These are phyloP conservation scores for Cytidiella melzeri DNA, from an alignment of 768 basidiomycete genomes.

Conservation along the genomic window DNA sequence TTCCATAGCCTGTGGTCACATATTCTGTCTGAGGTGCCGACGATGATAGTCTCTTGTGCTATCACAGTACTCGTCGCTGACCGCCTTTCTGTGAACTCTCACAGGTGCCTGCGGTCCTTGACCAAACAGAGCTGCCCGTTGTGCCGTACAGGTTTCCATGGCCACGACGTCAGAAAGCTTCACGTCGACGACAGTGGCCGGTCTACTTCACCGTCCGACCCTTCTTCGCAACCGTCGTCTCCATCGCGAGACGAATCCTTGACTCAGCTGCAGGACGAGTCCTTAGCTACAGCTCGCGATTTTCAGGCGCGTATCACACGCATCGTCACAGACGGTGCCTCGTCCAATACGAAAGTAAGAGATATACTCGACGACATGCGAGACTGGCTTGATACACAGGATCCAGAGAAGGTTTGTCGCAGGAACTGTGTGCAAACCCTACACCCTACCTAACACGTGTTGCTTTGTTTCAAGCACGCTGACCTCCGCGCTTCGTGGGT, in stretches of 20 bases:
- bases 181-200: conserved; percentile 50
- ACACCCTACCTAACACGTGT: neutral
- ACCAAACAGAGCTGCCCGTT: conserved; percentile 51
- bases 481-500: conserved; percentile 20
- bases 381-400: conserved; percentile 19
- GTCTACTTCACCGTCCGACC: conserved; percentile 13
- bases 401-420: conserved; percentile 15
- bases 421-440: neutral
- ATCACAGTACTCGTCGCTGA: conserved; percentile 3
- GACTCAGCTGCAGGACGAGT: conserved; percentile 12
- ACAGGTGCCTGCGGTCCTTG: conserved; percentile 51
- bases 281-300: conserved; percentile 36
- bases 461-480: conserved; percentile 14
- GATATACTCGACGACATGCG: conserved; percentile 18
- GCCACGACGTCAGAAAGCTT: conserved; percentile 42
- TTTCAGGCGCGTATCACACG: conserved; percentile 48
- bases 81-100: neutral
- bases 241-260: too few species aligned
- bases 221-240: conserved; percentile 1
- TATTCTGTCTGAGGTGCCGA: conserved; percentile 40
- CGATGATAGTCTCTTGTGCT: conserved; percentile 3
- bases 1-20: conserved; percentile 66
- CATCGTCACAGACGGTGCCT: conserved; percentile 49
- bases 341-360: conserved; percentile 11
- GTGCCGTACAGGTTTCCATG: conserved; percentile 51